Conservation (phyloP, 2,329 filamentous ascomycete species). For the Verticillium nubilum region DNA sequence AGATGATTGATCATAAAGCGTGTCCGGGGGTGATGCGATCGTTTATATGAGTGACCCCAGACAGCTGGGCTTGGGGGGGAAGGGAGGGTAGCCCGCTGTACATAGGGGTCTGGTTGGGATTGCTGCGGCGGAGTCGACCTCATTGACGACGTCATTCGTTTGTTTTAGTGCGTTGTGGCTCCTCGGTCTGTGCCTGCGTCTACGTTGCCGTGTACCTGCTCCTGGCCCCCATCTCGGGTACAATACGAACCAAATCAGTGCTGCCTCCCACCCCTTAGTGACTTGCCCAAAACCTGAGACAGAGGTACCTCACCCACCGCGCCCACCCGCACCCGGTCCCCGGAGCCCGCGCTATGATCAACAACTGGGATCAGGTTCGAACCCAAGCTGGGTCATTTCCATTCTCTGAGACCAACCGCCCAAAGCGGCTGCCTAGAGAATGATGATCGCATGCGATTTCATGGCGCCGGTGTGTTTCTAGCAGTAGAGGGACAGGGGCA, state of each 20-base stretch:
- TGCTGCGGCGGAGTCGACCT: conserved; percentile 2
- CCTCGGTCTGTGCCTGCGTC: not conserved
- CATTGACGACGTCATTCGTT: conserved; percentile 13
- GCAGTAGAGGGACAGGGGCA: not conserved
- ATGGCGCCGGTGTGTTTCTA: not conserved
- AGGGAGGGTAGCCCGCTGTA: not conserved
- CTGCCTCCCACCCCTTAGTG: not conserved
- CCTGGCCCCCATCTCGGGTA: not conserved
- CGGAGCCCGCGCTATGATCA: conserved; percentile 1
- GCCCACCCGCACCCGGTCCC: not conserved
- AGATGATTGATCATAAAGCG: not conserved
- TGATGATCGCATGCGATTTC: conserved; percentile 2
- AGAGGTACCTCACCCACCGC: not conserved
- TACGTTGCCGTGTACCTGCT: not conserved
- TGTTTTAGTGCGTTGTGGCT: conserved; percentile 8
- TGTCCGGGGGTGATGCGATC: conserved; percentile 1
- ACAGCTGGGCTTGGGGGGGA: not conserved
- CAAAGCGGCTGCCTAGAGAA: not conserved
- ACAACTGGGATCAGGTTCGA: conserved; percentile 2
- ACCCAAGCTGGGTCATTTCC: not conserved
- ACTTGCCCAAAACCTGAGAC: not conserved
- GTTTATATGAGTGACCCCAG: conserved; percentile 3
- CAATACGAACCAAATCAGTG: not conserved
- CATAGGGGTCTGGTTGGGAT: conserved; percentile 8
- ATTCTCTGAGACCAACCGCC: conserved; percentile 1